These are phyloP conservation scores for Claviceps monticola DNA, from an alignment of 2,329 filamentous ascomycete species.

Conservation along the genomic window DNA sequence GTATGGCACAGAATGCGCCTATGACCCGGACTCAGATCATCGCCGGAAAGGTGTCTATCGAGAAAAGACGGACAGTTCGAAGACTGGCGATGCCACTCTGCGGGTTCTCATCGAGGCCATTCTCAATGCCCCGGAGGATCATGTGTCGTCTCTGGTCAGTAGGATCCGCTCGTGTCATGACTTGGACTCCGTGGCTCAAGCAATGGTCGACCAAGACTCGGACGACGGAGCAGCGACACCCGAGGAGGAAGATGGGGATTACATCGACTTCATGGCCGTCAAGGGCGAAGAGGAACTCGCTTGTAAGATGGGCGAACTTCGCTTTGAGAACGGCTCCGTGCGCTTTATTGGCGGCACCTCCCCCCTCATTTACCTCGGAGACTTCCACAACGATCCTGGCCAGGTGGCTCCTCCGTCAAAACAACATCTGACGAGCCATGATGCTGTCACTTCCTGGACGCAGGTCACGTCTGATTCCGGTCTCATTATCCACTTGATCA, in stretches of 20 bases:
- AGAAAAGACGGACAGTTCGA: constrained; percentile 78
- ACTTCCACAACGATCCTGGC: constrained; percentile 21
- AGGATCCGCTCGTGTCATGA: constrained; percentile 78
- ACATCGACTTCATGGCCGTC: constrained; percentile 24
- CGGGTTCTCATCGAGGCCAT: constrained; percentile 90
- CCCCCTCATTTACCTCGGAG: constrained; percentile 71
- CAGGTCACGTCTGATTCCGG: constrained; percentile 66
- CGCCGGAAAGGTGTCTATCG: constrained; percentile 94
- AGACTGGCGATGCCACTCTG: constrained; percentile 74
- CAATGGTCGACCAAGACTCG: constrained; percentile 32
- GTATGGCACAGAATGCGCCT: constrained; percentile 80
- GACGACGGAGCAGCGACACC: constrained; percentile 11
- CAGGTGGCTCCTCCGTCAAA: constrained; percentile 28
- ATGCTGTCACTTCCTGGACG: constrained; percentile 78
- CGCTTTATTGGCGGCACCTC: constrained; percentile 91
- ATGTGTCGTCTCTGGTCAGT: constrained; percentile 66
- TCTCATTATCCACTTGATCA: constrained; percentile 74
- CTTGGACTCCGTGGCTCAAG: constrained; percentile 41
- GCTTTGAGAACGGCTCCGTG: constrained; percentile 74
- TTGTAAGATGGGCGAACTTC: constrained; percentile 83
- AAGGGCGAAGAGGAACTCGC: constrained; percentile 67
- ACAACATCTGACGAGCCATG: constrained; percentile 39
- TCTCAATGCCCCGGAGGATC: constrained; percentile 78
- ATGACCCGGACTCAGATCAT: constrained; percentile 93
- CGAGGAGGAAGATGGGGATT: constrained; percentile 26